Conservation (phyloP, 1,284 basidiomycete genomes). For the Paramarasmius palmivorus region DNA sequence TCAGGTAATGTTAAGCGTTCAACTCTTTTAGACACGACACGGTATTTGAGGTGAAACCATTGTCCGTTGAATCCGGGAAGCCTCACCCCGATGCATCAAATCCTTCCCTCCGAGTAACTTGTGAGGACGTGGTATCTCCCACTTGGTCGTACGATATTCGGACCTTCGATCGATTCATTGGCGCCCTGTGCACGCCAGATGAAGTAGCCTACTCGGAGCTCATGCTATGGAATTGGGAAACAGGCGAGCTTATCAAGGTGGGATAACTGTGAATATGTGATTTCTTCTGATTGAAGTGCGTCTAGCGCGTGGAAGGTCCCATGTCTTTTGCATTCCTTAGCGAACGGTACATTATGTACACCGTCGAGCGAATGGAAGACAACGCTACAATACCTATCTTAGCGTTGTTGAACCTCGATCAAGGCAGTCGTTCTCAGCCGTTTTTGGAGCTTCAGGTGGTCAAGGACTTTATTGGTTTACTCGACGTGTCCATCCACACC, state of each 20-base stretch:
- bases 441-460: neutral
- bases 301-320: neutral
- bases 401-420: neutral
- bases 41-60: slow-evolving; percentile 2
- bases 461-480: neutral
- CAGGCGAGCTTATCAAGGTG: slow-evolving; percentile 9
- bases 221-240: slow-evolving; percentile 17
- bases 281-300: neutral
- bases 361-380: neutral
- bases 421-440: neutral
- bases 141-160: slow-evolving; percentile 6
- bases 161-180: slow-evolving; percentile 9
- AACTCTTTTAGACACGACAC: too few species aligned
- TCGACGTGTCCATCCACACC: slow-evolving; percentile 1
- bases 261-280: neutral
- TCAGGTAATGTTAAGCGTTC: neutral
- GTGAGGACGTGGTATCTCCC: neutral
- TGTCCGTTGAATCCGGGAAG: slow-evolving; percentile 8
- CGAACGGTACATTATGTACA: slow-evolving; percentile 8
- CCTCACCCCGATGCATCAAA: slow-evolving; percentile 8
- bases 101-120: neutral
- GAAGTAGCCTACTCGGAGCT: slow-evolving; percentile 7
- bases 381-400: neutral
- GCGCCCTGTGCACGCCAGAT: slow-evolving; percentile 2
- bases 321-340: slow-evolving; percentile 15